These are phyloP conservation scores for Pleurozium schreberi DNA, from an alignment of 225 moss, liverwort and hornwort genomes.

Conservation along the genomic window DNA sequence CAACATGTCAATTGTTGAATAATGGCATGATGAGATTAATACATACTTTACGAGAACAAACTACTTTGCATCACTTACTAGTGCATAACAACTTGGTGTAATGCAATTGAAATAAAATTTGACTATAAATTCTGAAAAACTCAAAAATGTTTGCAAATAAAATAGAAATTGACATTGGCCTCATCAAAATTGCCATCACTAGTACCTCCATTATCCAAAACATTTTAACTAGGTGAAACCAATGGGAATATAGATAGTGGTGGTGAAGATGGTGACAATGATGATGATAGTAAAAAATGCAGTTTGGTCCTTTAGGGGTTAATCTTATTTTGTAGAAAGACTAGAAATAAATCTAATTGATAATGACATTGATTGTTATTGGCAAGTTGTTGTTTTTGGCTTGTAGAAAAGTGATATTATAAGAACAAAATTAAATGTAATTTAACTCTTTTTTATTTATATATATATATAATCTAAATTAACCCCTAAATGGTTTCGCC, in stretches of 20 bases:
- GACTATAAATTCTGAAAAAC: not conserved
- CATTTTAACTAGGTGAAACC: not conserved
- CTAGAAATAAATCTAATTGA: not conserved
- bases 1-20: not conserved
- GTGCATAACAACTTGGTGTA: too few species aligned
- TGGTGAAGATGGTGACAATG: not conserved
- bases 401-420: not conserved
- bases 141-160: not conserved
- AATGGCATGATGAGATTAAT: fast-evolving
- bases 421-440: too few species aligned
- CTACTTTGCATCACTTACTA: not conserved
- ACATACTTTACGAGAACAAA: not conserved
- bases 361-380: not conserved
- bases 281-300: too few species aligned
- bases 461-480: too few species aligned
- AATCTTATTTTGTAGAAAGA: not conserved
- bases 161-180: not conserved
- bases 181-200: not conserved
- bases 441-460: not conserved
- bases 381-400: not conserved
- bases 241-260: too few species aligned
- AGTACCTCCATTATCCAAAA: not conserved
- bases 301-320: too few species aligned
- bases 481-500: too few species aligned
- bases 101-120: not conserved